phyloP scores from a whole-genome alignment of 345 rosid genomes.

The Aegle marmelos region DNA sequence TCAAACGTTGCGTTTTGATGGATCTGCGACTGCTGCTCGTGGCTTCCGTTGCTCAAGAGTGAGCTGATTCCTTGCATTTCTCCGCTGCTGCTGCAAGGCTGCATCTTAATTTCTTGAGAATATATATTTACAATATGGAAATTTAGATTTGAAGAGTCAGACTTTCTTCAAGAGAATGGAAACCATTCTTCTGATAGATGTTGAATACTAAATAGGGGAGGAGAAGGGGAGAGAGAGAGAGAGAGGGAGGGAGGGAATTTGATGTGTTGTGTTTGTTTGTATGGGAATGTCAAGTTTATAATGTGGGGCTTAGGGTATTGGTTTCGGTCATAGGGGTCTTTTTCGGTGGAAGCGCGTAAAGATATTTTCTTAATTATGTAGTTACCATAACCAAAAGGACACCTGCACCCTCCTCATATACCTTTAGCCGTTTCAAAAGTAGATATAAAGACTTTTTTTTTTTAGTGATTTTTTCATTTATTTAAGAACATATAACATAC shows the following conservation, averaged over 20 bases:
- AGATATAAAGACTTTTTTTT: no score
- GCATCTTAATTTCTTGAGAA: constrained; percentile 16
- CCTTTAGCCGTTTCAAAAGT: no score
- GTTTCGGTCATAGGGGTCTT: not conserved
- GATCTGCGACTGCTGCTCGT: constrained; percentile 13
- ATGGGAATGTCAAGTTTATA: not conserved
- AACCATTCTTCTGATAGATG: not conserved
- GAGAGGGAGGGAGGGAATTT: not conserved
- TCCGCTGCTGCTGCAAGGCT: constrained; percentile 38
- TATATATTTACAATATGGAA: not conserved
- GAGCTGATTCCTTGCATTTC: constrained; percentile 44
- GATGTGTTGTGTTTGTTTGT: no score
- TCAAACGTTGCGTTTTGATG: constrained; percentile 38
- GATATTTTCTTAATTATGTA: not conserved
- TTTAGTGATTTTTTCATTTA: no score
- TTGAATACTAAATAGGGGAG: not conserved
- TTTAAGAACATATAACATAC: no score
- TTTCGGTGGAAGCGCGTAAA: not conserved
- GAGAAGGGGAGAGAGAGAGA: not conserved
- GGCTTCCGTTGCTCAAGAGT: constrained; percentile 14
- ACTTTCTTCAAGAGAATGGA: not conserved
- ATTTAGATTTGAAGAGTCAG: not conserved
- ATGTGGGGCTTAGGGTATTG: not conserved
- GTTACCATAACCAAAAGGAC: no score
- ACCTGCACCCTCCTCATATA: no score